Conservation (phyloP, 2,329 filamentous ascomycete species). For the Arachnomyces sp. region DNA sequence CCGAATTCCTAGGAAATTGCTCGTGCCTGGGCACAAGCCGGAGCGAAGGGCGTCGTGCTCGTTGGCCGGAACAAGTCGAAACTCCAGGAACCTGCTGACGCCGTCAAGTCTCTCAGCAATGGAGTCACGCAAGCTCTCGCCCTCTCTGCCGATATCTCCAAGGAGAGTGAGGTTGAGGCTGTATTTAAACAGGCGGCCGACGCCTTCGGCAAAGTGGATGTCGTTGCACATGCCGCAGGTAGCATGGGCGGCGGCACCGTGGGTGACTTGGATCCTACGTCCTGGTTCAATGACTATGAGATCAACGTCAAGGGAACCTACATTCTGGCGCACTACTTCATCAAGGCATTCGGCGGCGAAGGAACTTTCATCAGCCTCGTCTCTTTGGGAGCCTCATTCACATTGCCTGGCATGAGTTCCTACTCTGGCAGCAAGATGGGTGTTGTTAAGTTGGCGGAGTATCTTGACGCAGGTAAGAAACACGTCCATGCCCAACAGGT, state of each 20-base stretch:
- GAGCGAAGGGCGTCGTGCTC: slow-evolving; percentile 23
- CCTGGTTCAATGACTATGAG: slow-evolving; percentile 20
- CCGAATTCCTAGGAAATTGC: slow-evolving; percentile 14
- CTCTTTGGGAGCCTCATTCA: slow-evolving; percentile 15
- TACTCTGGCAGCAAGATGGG: slow-evolving; percentile 18
- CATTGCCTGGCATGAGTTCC: slow-evolving; percentile 15
- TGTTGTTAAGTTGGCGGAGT: slow-evolving; percentile 19
- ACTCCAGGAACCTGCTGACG: slow-evolving; percentile 9
- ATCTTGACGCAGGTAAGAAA: slow-evolving; percentile 13
- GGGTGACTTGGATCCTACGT: slow-evolving; percentile 7
- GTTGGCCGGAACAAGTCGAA: slow-evolving; percentile 18
- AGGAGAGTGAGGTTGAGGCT: slow-evolving; percentile 9
- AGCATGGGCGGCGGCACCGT: slow-evolving; percentile 9
- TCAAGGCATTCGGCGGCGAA: slow-evolving; percentile 14
- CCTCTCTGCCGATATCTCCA: slow-evolving; percentile 12
- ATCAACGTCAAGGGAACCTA: slow-evolving; percentile 19
- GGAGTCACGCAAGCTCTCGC: slow-evolving; percentile 6
- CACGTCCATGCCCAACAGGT: too few species aligned
- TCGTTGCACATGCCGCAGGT: slow-evolving; percentile 19
- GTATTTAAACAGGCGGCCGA: slow-evolving; percentile 13
- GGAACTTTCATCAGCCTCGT: slow-evolving; percentile 21
- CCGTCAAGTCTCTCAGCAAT: slow-evolving; percentile 5
- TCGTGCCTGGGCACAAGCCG: slow-evolving; percentile 20
- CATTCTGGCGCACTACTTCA: slow-evolving; percentile 17
- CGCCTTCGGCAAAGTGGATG: slow-evolving; percentile 18